Conservation (phyloP, 805 yeast species). For the Metschnikowia similis region DNA sequence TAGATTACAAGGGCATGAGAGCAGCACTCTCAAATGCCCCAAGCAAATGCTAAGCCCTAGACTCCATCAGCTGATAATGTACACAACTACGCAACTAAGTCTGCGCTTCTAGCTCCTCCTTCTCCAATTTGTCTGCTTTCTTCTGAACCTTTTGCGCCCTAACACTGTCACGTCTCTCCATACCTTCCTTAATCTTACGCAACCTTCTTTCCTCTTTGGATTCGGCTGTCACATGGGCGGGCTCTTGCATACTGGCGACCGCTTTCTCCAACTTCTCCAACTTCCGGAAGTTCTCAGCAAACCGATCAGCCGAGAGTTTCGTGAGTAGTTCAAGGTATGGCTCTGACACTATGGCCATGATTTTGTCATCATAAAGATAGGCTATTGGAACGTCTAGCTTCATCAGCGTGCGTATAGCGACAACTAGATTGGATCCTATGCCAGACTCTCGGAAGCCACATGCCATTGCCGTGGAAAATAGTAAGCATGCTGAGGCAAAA, state of each 20-base stretch:
- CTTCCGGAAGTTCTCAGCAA: constrained; percentile 59
- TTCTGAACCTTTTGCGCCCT: constrained; percentile 14
- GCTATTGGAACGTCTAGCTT: constrained; percentile 78
- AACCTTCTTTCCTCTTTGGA: constrained; percentile 55
- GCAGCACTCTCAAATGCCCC: background rate
- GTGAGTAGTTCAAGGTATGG: constrained; percentile 52
- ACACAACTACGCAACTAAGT: background rate
- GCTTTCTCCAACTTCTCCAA: constrained; percentile 45
- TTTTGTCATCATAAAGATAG: constrained; percentile 29
- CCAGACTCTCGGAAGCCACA: constrained; percentile 89
- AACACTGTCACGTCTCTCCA: constrained; percentile 18
- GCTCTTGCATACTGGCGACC: constrained; percentile 30
- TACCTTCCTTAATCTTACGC: constrained; percentile 51
- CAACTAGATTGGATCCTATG: constrained; percentile 71
- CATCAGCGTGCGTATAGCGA: constrained; percentile 73
- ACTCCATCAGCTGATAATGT: background rate
- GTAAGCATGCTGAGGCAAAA: constrained; percentile 49
- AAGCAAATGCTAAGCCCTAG: background rate
- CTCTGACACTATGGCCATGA: constrained; percentile 45
- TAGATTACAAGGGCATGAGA: background rate
- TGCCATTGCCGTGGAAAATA: constrained; percentile 70
- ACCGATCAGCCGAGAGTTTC: constrained; percentile 55
- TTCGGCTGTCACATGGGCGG: constrained; percentile 26
- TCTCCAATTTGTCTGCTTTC: constrained; percentile 4
- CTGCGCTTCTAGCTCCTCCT: background rate